phyloP scores from a whole-genome alignment of 768 basidiomycete species.

The Termitomyces titanicus region DNA sequence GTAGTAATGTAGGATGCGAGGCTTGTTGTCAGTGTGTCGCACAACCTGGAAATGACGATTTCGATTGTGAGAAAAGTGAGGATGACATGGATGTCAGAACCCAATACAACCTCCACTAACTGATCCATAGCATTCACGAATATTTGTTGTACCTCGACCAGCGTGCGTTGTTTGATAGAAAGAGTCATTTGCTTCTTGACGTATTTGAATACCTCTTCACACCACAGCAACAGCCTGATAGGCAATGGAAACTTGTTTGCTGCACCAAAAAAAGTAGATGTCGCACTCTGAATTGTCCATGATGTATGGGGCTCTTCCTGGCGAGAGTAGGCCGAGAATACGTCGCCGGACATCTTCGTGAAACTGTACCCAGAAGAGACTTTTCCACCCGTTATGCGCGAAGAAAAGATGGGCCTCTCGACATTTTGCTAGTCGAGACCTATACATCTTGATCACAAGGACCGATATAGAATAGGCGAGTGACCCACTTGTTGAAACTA shows the following conservation, averaged over 20 bases:
- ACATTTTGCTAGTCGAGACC: constrained; percentile 2
- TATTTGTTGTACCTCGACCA: neutral
- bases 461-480: neutral
- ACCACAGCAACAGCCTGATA: constrained; percentile 8
- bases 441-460: neutral
- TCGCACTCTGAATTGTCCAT: constrained; percentile 6
- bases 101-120: constrained; percentile 8
- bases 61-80: neutral
- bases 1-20: constrained; percentile 3
- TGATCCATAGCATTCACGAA: constrained; percentile 10
- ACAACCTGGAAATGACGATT: constrained; percentile 4
- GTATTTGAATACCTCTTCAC: constrained; percentile 5
- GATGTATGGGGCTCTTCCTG: neutral
- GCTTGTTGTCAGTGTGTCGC: constrained; percentile 5
- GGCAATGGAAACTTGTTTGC: neutral
- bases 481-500: neutral
- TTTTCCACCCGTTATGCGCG: neutral
- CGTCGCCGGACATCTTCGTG: constrained; percentile 2
- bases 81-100: neutral
- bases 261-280: neutral
- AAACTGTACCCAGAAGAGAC: constrained; percentile 3
- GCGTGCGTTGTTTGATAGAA: neutral
- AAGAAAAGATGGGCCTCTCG: constrained; percentile 4
- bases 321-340: neutral
- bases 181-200: neutral